Evolutionary conservation across 2,329 filamentous ascomycete species (phyloP).

Genomic region (Talaromyces sp.): DNA sequence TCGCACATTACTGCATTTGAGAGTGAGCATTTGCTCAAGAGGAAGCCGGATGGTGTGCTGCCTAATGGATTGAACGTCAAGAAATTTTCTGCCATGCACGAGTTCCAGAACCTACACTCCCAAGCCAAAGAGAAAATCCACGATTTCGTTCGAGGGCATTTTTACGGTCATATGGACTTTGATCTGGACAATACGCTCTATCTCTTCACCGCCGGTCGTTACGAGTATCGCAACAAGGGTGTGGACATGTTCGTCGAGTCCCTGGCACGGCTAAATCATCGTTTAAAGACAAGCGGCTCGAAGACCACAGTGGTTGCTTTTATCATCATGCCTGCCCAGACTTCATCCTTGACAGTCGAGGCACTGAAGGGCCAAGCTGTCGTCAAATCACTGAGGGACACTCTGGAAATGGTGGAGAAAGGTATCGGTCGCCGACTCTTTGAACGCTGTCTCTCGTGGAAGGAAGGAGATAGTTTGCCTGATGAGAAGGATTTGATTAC

Average conservation of each 20-base stretch:
- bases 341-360: slow-evolving; percentile 89
- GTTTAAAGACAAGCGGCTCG: slow-evolving; percentile 77
- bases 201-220: slow-evolving; percentile 94
- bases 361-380: slow-evolving; percentile 95
- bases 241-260: slow-evolving; percentile 99
- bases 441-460: slow-evolving; percentile 91
- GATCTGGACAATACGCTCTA: slow-evolving; percentile 95
- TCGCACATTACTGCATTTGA: slow-evolving; percentile 98
- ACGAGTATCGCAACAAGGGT: slow-evolving; percentile 97
- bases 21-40: slow-evolving; percentile 93
- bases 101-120: slow-evolving; percentile 97
- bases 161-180: slow-evolving; percentile 97
- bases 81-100: slow-evolving; percentile 97
- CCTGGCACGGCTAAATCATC: slow-evolving; percentile 88
- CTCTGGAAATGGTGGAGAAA: slow-evolving; percentile 85
- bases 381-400: slow-evolving; percentile 92
- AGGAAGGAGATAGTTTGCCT: slow-evolving; percentile 86
- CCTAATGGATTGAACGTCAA: slow-evolving; percentile 97
- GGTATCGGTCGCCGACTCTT: slow-evolving; percentile 92
- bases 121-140: slow-evolving; percentile 97
- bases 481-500: slow-evolving; percentile 97
- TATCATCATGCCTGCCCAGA: slow-evolving; percentile 98
- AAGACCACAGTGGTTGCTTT: slow-evolving; percentile 96
- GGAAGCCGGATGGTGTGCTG: slow-evolving; percentile 93
- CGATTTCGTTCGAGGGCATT: slow-evolving; percentile 96